Evolutionary conservation across 352 stramenopile species (phyloP).

Genomic region (Blastocystis sp.): DNA sequence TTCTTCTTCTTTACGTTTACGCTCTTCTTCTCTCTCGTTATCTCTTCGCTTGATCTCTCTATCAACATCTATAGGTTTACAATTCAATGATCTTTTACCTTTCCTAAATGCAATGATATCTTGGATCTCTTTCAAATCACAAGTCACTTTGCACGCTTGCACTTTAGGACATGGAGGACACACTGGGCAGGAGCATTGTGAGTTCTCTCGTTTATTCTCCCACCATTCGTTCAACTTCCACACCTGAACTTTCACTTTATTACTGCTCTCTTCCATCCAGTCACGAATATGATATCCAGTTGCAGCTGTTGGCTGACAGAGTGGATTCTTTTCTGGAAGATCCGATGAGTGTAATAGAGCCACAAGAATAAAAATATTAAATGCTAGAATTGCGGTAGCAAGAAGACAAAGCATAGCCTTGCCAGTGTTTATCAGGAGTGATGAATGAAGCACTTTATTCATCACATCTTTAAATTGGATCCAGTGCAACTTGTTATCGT

Average conservation of each 20-base stretch:
- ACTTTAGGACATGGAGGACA: not conserved
- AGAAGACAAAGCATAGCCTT: not conserved
- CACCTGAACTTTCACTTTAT: not conserved
- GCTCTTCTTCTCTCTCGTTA: not conserved
- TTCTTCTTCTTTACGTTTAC: not conserved
- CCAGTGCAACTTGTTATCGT: not conserved
- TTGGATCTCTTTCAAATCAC: not conserved
- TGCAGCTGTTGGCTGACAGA: not conserved
- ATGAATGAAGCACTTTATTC: not conserved
- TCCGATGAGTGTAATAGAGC: not conserved
- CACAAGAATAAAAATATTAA: conserved; percentile 14
- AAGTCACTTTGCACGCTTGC: not conserved
- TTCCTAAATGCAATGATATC: not conserved
- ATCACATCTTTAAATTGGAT: not conserved
- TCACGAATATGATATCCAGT: not conserved
- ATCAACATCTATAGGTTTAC: not conserved
- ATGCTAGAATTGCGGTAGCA: not conserved
- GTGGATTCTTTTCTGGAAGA: not conserved
- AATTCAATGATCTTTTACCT: not conserved
- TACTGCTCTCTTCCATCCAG: not conserved
- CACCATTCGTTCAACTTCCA: not conserved
- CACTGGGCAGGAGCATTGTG: not conserved
- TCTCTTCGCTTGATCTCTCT: not conserved
- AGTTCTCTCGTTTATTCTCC: not conserved
- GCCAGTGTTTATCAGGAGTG: not conserved